These are phyloP conservation scores for Tarenaya hassleriana DNA, from an alignment of 345 rosid species.

Conservation along the genomic window DNA sequence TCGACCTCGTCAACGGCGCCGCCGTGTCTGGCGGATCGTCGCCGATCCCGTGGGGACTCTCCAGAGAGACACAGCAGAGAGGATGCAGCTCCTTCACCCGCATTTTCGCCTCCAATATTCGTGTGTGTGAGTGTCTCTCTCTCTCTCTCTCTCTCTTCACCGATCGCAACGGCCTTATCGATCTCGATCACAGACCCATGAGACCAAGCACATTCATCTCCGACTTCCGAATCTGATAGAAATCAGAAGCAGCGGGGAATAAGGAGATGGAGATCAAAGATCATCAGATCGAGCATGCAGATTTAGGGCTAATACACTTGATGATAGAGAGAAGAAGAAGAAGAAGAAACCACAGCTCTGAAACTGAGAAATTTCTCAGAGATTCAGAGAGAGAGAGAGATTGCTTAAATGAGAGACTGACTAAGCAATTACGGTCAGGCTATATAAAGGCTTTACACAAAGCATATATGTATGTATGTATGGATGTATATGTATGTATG, in stretches of 20 bases:
- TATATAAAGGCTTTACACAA: constrained; percentile 24
- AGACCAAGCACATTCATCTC: constrained; percentile 8
- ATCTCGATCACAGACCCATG: neutral
- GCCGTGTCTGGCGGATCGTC: constrained; percentile 46
- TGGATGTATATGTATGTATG: neutral
- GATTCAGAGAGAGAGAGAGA: neutral
- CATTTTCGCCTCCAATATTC: constrained; percentile 30
- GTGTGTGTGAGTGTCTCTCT: too few relatives aligned
- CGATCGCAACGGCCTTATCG: too few relatives aligned
- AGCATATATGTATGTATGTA: constrained; percentile 5
- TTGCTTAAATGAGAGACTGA: constrained; percentile 31
- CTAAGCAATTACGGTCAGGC: constrained; percentile 18
- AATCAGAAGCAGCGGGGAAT: too few relatives aligned
- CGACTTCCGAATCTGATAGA: neutral
- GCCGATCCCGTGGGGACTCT: constrained; percentile 42
- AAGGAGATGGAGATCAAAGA: constrained; percentile 2
- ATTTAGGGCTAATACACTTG: neutral
- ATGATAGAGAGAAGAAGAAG: neutral
- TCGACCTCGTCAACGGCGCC: constrained; percentile 42
- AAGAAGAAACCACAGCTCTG: too few relatives aligned
- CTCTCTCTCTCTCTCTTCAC: too few relatives aligned
- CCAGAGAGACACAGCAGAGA: constrained; percentile 64
- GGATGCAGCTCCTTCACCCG: constrained; percentile 80
- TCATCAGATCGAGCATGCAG: neutral
- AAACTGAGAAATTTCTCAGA: neutral